Evolutionary conservation across 306 rosid genomes (phyloP).

Genomic region (Astragalus membranaceus): DNA sequence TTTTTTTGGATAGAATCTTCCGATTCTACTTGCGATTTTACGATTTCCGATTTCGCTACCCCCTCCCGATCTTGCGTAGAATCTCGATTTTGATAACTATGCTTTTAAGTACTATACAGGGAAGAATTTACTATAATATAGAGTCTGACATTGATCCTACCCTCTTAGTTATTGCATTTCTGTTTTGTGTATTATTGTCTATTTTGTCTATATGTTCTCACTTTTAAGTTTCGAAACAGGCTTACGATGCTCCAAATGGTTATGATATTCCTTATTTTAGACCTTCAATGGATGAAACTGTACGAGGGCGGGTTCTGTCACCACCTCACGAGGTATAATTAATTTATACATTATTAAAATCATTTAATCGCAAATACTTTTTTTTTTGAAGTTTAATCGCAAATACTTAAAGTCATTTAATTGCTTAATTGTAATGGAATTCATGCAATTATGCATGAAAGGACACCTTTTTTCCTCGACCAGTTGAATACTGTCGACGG

Average conservation of each 20-base stretch:
- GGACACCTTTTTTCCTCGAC: neutral
- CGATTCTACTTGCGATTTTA: too few relatives aligned
- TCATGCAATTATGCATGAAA: neutral
- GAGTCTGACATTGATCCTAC: neutral
- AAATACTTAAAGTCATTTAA: neutral
- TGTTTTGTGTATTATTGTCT: neutral
- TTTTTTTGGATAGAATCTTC: too few relatives aligned
- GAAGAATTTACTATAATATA: too few relatives aligned
- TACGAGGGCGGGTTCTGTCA: conserved; percentile 52
- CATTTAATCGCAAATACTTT: neutral
- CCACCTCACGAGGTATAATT: conserved; percentile 71
- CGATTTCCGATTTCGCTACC: too few relatives aligned
- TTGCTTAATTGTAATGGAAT: neutral
- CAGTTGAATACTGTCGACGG: neutral
- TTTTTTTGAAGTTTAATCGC: too few relatives aligned
- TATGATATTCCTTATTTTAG: conserved; percentile 82
- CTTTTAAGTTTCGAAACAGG: conserved; percentile 45
- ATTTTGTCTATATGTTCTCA: conserved; percentile 19
- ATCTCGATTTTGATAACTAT: too few relatives aligned
- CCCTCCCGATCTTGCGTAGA: too few relatives aligned
- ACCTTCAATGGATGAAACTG: conserved; percentile 69
- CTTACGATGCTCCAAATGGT: conserved; percentile 78
- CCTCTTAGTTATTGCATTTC: neutral
- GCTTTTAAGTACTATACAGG: too few relatives aligned
- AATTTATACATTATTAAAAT: neutral